phyloP scores from a whole-genome alignment of 208 protist species.

The Acanthamoeba quina region DNA sequence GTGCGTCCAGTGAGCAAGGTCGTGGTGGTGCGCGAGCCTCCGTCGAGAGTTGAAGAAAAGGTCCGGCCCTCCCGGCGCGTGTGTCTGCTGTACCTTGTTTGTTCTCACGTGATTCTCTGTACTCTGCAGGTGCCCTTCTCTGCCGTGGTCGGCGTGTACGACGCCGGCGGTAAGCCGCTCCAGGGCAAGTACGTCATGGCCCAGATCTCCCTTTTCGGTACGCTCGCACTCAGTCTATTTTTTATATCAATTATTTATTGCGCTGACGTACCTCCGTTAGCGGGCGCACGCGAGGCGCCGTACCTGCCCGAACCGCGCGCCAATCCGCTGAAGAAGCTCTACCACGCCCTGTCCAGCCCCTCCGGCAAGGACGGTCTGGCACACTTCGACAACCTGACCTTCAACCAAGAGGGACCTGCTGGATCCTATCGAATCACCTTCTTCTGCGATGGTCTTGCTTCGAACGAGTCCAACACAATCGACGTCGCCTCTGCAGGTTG shows the following conservation, averaged over 20 bases:
- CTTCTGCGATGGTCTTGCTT: conserved; percentile 38
- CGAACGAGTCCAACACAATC: conserved; percentile 15
- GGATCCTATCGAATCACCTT: background rate
- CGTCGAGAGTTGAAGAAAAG: background rate
- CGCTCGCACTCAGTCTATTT: background rate
- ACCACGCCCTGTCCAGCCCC: conserved; percentile 22
- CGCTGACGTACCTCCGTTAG: too few relatives aligned
- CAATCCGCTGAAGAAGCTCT: conserved; percentile 51
- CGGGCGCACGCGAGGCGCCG: background rate
- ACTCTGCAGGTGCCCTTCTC: background rate
- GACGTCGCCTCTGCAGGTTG: conserved; percentile 19
- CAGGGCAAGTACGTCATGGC: conserved; percentile 34
- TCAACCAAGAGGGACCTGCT: conserved; percentile 26
- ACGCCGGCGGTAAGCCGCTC: background rate
- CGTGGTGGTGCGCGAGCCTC: background rate
- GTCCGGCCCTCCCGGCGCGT: background rate
- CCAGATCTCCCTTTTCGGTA: conserved; percentile 26
- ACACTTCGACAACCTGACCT: background rate
- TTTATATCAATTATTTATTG: background rate
- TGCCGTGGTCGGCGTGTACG: conserved; percentile 9
- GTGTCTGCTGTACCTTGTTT: background rate
- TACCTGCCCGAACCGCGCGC: background rate
- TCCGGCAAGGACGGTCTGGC: background rate
- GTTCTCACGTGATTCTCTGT: background rate
- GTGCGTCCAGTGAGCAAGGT: background rate